A percentile compares a stretch with the other conserved stretches of the same genome.
Evolutionary conservation across 257 asterid species (phyloP).

Genomic region (Fraxinus cuspidata): DNA sequence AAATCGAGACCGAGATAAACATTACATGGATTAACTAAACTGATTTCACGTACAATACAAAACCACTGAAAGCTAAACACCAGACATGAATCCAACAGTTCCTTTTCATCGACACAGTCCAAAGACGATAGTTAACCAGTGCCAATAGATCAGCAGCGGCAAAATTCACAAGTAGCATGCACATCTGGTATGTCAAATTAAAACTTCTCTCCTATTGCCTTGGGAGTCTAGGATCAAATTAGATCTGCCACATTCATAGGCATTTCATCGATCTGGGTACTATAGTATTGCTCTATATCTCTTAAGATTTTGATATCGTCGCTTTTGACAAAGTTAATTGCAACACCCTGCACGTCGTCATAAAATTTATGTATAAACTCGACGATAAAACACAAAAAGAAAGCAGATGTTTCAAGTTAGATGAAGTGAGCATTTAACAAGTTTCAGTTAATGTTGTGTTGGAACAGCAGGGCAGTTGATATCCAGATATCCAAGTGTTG

Average conservation of each 20-base stretch:
- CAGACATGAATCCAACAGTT: neutral
- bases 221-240: slow-evolving; percentile 31
- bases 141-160: neutral
- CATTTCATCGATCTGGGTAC: slow-evolving; percentile 97
- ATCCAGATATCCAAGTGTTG: neutral
- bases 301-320: slow-evolving; percentile 90
- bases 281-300: slow-evolving; percentile 93
- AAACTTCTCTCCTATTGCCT: neutral
- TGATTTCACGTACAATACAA: neutral
- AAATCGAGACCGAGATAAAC: neutral
- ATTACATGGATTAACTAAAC: neutral
- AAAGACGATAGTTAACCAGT: neutral
- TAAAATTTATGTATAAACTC: neutral
- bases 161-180: neutral
- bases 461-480: neutral
- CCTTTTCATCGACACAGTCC: neutral
- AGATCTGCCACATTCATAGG: slow-evolving; percentile 99
- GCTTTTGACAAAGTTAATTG: slow-evolving; percentile 89
- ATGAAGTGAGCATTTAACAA: neutral
- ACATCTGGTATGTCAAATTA: neutral
- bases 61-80: neutral
- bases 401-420: neutral
- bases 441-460: neutral
- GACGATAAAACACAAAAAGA: neutral
- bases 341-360: slow-evolving; percentile 76